phyloP scores from a whole-genome alignment of 2,329 filamentous ascomycete genomes.

The Zymoseptoria tritici region DNA sequence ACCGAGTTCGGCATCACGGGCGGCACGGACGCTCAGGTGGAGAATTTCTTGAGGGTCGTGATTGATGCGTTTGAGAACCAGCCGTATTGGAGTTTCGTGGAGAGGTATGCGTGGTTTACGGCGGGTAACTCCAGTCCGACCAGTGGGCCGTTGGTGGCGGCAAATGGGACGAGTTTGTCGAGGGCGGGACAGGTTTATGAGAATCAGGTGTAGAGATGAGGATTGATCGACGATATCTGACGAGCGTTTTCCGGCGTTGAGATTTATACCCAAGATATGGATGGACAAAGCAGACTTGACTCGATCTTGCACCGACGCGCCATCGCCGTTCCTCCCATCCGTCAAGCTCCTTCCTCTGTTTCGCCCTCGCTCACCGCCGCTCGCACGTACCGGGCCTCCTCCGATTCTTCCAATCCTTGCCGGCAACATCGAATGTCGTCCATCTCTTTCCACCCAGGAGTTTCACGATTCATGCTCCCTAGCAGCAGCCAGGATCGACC shows the following conservation, averaged over 20 bases:
- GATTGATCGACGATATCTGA: not conserved
- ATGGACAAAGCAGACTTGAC: not conserved
- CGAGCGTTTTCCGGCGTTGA: not conserved
- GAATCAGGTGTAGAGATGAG: not conserved
- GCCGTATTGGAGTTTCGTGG: not conserved
- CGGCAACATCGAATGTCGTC: no score
- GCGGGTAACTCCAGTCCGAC: not conserved
- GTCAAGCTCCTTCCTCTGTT: no score
- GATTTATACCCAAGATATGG: not conserved
- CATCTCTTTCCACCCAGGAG: no score
- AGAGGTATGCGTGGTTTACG: not conserved
- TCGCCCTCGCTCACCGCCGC: no score
- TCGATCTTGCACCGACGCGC: not conserved
- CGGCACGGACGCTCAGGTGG: not conserved
- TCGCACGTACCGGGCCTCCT: no score
- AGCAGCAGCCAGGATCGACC: no score
- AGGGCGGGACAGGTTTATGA: not conserved
- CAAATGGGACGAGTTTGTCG: not conserved
- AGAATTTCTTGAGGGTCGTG: not conserved
- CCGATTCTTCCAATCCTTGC: no score
- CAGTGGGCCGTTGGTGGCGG: not conserved
- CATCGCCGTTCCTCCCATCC: no score
- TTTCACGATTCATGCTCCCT: no score
- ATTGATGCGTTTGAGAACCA: not conserved
- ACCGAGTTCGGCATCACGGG: not conserved